Conservation (phyloP, 495 filamentous ascomycete species). For the Penicillium argentinense region DNA sequence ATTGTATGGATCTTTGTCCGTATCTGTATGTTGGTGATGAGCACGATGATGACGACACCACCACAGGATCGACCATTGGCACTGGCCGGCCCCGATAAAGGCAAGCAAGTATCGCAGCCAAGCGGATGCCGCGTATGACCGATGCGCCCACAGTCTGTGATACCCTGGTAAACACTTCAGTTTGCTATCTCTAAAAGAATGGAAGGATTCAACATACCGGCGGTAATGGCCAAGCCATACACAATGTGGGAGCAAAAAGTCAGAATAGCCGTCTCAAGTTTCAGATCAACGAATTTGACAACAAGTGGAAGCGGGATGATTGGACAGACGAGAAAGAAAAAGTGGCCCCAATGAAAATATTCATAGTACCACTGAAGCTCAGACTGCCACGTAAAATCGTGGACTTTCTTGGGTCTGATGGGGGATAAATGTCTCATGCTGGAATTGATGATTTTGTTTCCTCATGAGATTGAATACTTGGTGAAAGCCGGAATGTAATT, state of each 20-base stretch:
- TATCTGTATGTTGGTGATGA: constrained; percentile 27
- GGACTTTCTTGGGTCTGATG: too few relatives aligned
- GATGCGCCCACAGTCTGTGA: constrained; percentile 31
- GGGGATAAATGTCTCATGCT: too few relatives aligned
- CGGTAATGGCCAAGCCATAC: neutral
- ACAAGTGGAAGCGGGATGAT: too few relatives aligned
- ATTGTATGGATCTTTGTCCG: constrained; percentile 23
- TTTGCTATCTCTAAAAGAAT: neutral
- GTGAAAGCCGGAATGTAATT: too few relatives aligned
- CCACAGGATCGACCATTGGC: constrained; percentile 20
- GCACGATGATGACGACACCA: constrained; percentile 24
- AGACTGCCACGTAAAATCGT: too few relatives aligned
- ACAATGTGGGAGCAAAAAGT: neutral
- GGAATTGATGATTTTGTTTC: too few relatives aligned
- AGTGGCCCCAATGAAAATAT: too few relatives aligned
- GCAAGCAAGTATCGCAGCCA: constrained; percentile 16
- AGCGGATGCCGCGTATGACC: constrained; percentile 15
- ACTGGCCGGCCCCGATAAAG: constrained; percentile 12
- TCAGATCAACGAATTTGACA: too few relatives aligned
- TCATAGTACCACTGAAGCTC: too few relatives aligned
- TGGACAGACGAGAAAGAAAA: too few relatives aligned
- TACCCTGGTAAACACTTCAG: constrained; percentile 15
- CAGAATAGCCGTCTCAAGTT: neutral
- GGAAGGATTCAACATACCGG: neutral
- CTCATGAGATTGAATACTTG: too few relatives aligned